Evolutionary conservation across 75 land plant species (phyloP).

Genomic region (Cupressus sempervirens): DNA sequence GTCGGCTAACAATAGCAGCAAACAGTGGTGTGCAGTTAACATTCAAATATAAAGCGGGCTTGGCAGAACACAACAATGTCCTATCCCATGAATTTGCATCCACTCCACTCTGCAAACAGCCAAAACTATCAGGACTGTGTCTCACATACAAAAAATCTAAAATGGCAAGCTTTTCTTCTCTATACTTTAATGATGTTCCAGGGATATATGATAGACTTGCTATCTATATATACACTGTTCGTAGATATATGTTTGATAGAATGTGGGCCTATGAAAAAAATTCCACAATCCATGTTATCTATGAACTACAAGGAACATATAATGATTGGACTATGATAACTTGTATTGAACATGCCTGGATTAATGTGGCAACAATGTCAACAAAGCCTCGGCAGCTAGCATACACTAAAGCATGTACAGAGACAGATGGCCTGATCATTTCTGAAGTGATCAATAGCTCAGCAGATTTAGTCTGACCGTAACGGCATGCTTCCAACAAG

Average conservation of each 20-base stretch:
- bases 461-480: slow-evolving; percentile 34
- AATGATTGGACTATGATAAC: not conserved
- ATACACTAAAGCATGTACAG: slow-evolving; percentile 62
- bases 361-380: slow-evolving; percentile 50
- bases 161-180: not conserved
- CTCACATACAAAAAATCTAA: not conserved
- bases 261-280: not conserved
- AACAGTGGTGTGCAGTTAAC: slow-evolving; percentile 70
- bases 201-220: not conserved
- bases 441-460: slow-evolving; percentile 63
- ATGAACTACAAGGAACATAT: not conserved
- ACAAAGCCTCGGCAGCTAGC: slow-evolving; percentile 68
- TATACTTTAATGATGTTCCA: too few relatives aligned
- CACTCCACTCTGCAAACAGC: slow-evolving; percentile 54
- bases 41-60: slow-evolving; percentile 65
- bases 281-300: not conserved
- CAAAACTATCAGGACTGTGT: not conserved
- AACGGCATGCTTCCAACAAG: slow-evolving; percentile 60
- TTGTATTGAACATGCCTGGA: slow-evolving; percentile 19
- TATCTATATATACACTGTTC: not conserved
- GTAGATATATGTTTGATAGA: not conserved
- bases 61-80: slow-evolving; percentile 63
- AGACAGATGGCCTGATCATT: slow-evolving; percentile 46
- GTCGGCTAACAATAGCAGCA: slow-evolving; percentile 72
- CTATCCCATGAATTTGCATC: slow-evolving; percentile 66